Conservation (phyloP, 1,284 basidiomycete species). For the Fomes fomentarius region DNA sequence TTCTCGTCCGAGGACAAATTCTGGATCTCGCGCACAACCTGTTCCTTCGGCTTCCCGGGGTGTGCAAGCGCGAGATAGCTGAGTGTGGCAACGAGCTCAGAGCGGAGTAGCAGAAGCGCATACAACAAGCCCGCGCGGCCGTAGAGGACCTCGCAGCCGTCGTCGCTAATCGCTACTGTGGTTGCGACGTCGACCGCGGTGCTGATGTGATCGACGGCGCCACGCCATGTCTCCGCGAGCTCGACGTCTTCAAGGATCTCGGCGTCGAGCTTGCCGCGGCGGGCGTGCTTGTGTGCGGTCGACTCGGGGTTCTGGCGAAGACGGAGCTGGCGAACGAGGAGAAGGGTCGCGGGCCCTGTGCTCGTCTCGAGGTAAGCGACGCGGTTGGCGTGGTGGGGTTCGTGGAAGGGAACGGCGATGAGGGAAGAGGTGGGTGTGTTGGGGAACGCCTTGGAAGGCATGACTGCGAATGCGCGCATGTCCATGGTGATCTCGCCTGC, state of each 20-base stretch:
- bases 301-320: constrained; percentile 21
- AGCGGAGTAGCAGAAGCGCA: constrained; percentile 47
- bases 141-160: constrained; percentile 58
- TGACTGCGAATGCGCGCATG: constrained; percentile 25
- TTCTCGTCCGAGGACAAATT: constrained; percentile 25
- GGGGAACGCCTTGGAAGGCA: constrained; percentile 20
- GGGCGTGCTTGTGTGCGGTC: constrained; percentile 11
- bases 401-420: constrained; percentile 22
- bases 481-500: constrained; percentile 34
- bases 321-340: constrained; percentile 31
- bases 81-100: constrained; percentile 17
- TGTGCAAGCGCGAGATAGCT: constrained; percentile 16
- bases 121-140: constrained; percentile 60
- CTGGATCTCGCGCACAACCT: constrained; percentile 17
- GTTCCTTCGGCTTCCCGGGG: constrained; percentile 15
- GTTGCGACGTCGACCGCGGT: constrained; percentile 28
- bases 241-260: constrained; percentile 20
- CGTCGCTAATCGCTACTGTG: constrained; percentile 30
- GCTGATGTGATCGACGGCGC: constrained; percentile 26
- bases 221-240: constrained; percentile 22
- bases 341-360: constrained; percentile 36
- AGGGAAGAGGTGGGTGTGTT: constrained; percentile 16
- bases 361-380: constrained; percentile 37
- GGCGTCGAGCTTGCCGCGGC: constrained; percentile 15
- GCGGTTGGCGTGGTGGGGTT: constrained; percentile 23